phyloP scores from a whole-genome alignment of 2,329 filamentous ascomycete species.

The Penicillium aurantiogriseum region DNA sequence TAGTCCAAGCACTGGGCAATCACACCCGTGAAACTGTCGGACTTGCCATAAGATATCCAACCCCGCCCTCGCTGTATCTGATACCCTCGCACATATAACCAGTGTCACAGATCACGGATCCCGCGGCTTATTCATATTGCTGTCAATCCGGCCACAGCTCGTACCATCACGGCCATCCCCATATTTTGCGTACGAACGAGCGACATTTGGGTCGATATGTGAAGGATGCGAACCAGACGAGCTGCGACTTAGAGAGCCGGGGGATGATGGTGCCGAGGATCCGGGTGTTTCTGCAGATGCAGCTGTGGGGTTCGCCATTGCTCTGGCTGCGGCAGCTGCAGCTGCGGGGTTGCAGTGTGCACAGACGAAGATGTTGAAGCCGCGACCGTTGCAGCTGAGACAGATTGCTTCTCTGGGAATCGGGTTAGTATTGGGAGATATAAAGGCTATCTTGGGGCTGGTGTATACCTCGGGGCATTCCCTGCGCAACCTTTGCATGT shows the following conservation, averaged over 20 bases:
- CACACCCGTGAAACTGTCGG: not conserved
- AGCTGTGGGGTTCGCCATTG: constrained; percentile 17
- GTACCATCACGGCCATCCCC: constrained; percentile 18
- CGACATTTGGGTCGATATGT: constrained; percentile 12
- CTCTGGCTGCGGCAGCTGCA: constrained; percentile 11
- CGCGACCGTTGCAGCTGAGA: constrained; percentile 29
- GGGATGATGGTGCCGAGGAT: constrained; percentile 22
- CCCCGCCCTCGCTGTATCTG: not conserved
- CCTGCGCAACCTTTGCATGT: constrained; percentile 40
- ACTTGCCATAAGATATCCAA: not conserved
- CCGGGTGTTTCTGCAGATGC: constrained; percentile 21
- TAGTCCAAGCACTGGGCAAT: not conserved
- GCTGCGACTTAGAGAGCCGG: constrained; percentile 29
- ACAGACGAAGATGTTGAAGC: constrained; percentile 34
- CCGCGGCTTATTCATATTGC: constrained; percentile 7
- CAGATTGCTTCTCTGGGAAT: constrained; percentile 27
- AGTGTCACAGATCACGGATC: constrained; percentile 12
- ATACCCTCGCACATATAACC: not conserved
- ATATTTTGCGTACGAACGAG: constrained; percentile 13
- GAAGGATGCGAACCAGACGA: constrained; percentile 29
- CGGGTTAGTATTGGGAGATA: not conserved
- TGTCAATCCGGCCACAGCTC: constrained; percentile 22
- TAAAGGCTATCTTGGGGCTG: not conserved
- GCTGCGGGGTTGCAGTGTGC: constrained; percentile 32
- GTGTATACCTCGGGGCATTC: constrained; percentile 36